Evolutionary conservation across 805 yeast species (phyloP).

Genomic region (Hanseniaspora occidentalis): DNA sequence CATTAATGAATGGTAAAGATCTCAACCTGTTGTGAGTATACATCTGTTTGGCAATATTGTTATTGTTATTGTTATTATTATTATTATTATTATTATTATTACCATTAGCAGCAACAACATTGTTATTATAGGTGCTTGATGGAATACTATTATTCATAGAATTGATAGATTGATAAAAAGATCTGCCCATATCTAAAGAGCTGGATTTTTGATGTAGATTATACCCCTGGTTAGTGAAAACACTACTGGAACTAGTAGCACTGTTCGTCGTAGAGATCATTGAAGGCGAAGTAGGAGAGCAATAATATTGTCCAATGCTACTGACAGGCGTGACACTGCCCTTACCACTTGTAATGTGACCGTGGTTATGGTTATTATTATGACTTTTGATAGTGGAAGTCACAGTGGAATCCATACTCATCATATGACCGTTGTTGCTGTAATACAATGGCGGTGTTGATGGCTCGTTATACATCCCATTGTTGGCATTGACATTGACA

Average conservation of each 20-base stretch:
- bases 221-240: background rate
- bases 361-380: too few relatives aligned
- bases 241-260: background rate
- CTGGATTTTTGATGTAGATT: constrained; percentile 8
- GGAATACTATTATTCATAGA: constrained; percentile 1
- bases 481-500: too few relatives aligned
- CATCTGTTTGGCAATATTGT: constrained; percentile 1
- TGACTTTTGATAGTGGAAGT: too few relatives aligned
- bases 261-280: too few relatives aligned
- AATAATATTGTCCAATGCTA: too few relatives aligned
- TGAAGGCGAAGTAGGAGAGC: too few relatives aligned
- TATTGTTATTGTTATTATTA: background rate
- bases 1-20: constrained; percentile 25
- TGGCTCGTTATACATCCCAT: constrained; percentile 34
- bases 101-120: constrained; percentile 8
- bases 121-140: too few relatives aligned
- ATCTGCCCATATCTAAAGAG: constrained; percentile 11
- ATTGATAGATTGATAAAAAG: constrained; percentile 5
- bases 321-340: too few relatives aligned
- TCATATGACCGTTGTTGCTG: too few relatives aligned
- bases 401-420: too few relatives aligned
- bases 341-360: too few relatives aligned
- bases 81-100: background rate
- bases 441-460: constrained; percentile 37
- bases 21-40: constrained; percentile 20